Percentiles rank a stretch among this genome's conserved stretches.
phyloP scores from a whole-genome alignment of 116 monocot species.

The Thalassia testudinum region DNA sequence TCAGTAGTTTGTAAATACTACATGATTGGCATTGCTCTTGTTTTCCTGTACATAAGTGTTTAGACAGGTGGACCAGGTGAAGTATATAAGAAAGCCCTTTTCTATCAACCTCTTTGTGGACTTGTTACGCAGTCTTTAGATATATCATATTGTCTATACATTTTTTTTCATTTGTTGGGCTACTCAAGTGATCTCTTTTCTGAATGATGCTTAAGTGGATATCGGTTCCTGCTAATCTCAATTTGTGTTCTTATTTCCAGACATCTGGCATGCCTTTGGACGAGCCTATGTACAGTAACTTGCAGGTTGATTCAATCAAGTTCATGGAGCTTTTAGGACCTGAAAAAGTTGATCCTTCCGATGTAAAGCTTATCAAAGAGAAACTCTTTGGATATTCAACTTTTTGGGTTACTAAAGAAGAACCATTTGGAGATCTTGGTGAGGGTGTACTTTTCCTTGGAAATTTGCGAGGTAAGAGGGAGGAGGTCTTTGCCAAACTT shows the following conservation, averaged over 20 bases:
- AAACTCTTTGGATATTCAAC: slow-evolving; percentile 96
- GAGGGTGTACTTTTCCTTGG: slow-evolving; percentile 97
- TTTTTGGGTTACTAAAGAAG: slow-evolving; percentile 93
- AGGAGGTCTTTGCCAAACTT: slow-evolving; percentile 77
- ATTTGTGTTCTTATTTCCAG: slow-evolving; percentile 2
- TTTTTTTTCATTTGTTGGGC: no score
- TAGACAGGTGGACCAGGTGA: no score
- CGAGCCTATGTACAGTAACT: slow-evolving; percentile 57
- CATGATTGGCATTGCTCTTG: no score
- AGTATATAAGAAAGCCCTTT: no score
- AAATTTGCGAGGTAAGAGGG: slow-evolving; percentile 80
- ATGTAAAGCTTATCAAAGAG: slow-evolving; percentile 84
- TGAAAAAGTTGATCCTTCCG: slow-evolving; percentile 84
- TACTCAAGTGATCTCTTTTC: no score
- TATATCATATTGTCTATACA: no score
- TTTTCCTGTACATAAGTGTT: no score
- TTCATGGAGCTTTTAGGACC: slow-evolving; percentile 92
- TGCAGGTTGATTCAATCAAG: slow-evolving; percentile 87
- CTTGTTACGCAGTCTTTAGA: no score
- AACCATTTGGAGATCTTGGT: slow-evolving; percentile 89
- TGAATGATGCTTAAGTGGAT: no score
- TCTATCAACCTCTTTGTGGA: no score
- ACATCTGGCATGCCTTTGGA: slow-evolving; percentile 32
- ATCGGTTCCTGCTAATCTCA: no score
- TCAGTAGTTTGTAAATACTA: no score